Evolutionary conservation across 2,329 filamentous ascomycete species (phyloP), one percentile per base, ranked within the genome.

Genomic region (Atkinsonella texensis): DNA sequence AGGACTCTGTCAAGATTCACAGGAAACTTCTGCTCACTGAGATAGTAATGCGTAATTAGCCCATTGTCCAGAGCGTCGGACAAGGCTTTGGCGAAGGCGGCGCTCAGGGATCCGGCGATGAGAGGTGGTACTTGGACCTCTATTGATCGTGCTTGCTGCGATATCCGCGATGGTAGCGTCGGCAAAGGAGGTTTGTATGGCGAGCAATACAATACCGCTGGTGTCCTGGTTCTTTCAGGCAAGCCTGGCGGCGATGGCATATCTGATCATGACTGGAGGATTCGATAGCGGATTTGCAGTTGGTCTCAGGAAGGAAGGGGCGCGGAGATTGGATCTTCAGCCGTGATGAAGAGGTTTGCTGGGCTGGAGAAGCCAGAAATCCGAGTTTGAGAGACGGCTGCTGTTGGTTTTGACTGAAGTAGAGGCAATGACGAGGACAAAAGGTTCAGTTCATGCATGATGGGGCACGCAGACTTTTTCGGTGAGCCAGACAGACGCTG

Each of bases 41-140:
- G 57, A 51, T 69, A 69, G 42, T 69, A 69, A 52, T 69, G 62
- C 4, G 65, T 64, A 48, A 69, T 61, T 18, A 69, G 63, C 18
- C 65, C 64, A 56, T 69, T 67, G 50, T 62, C 57, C 42, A 69
- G 56, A 3, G 61, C 63, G 23, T 68, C 64, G 33, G 63, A 63
- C 46, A 69, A 55, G 31, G 64, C 59, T 41, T 60, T 59, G 11
- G 67, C 64, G 53, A 69, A 69, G n/a, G 66, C 61, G 8, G 63
- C 60, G 35, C 60, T 59, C 33, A 69, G 53, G 4, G 65, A 63
- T 31, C 67, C 67, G 15, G 66, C 64, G 44, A 69, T 62, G 6
- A 69, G 61, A 38, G 66, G 64, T 43, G 67, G 66, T 0, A 68
- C 56, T 44, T 65, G 60, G 41, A 69, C 60, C 47, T 65, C 65